Conservation (phyloP, 768 basidiomycete species). For the Bullera alba region DNA sequence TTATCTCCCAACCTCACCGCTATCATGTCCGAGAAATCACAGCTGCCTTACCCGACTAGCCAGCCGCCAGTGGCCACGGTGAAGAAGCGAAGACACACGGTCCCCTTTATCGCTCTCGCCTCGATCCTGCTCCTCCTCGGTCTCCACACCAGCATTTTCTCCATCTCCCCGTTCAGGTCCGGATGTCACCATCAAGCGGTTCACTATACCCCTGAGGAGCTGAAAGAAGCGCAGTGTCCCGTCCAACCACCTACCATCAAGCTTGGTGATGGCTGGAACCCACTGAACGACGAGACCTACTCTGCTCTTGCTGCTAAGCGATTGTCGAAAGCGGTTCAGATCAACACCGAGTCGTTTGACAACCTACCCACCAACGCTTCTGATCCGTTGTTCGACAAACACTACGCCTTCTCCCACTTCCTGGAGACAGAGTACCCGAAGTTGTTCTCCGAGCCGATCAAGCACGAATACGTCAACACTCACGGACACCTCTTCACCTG, state of each 20-base stretch:
- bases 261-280: slow-evolving; percentile 29
- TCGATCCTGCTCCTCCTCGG: background rate
- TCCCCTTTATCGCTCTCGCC: background rate
- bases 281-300: slow-evolving; percentile 19
- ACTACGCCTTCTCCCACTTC: slow-evolving; percentile 31
- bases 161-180: background rate
- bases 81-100: background rate
- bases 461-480: slow-evolving; percentile 65
- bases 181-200: background rate
- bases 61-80: background rate
- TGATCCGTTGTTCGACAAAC: slow-evolving; percentile 33
- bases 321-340: slow-evolving; percentile 31
- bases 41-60: background rate
- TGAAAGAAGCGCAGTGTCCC: slow-evolving; percentile 28
- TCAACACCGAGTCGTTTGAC: slow-evolving; percentile 41
- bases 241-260: slow-evolving; percentile 23
- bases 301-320: slow-evolving; percentile 26
- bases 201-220: slow-evolving; percentile 2
- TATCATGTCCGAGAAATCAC: background rate
- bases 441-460: slow-evolving; percentile 43
- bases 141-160: background rate
- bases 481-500: slow-evolving; percentile 71
- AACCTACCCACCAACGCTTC: slow-evolving; percentile 17
- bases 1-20: background rate
- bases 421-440: slow-evolving; percentile 37